phyloP scores from a whole-genome alignment of 2,329 filamentous ascomycete species.

The Nothopassalora personata region DNA sequence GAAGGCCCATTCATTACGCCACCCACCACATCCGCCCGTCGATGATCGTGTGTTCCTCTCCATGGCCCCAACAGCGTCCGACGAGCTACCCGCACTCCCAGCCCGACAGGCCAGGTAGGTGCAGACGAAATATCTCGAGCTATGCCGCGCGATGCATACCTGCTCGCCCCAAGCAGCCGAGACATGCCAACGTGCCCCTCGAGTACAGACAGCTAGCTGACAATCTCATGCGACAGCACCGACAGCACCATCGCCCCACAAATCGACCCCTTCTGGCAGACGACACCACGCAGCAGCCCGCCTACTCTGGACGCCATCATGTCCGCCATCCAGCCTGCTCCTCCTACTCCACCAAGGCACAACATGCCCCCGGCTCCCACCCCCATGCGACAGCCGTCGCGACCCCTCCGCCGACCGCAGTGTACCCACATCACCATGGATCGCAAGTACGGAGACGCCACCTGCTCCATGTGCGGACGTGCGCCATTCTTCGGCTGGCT shows the following conservation, averaged over 20 bases:
- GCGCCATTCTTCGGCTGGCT: slow-evolving; percentile 62
- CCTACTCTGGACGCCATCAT: slow-evolving; percentile 14
- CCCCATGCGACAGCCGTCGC: background rate
- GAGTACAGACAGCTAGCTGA: background rate
- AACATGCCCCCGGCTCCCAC: background rate
- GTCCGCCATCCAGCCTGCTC: slow-evolving; percentile 15
- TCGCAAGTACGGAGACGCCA: slow-evolving; percentile 53
- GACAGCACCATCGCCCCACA: background rate
- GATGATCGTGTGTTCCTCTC: no score
- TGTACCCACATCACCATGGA: slow-evolving; percentile 68
- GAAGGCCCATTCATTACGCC: background rate
- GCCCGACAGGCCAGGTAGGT: background rate
- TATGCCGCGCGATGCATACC: background rate
- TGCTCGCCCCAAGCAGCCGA: background rate
- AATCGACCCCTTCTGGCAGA: slow-evolving; percentile 19
- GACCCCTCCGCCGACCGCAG: slow-evolving; percentile 23
- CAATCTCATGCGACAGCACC: background rate
- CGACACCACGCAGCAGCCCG: slow-evolving; percentile 14
- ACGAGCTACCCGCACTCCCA: background rate
- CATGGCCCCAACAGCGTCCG: background rate
- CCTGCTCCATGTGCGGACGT: slow-evolving; percentile 56
- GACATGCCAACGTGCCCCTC: background rate
- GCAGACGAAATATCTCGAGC: background rate
- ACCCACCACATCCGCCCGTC: background rate
- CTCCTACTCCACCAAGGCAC: background rate